These are phyloP conservation scores for Amesomyces nigricolor DNA, from an alignment of 2,329 filamentous ascomycete species.

Conservation along the genomic window DNA sequence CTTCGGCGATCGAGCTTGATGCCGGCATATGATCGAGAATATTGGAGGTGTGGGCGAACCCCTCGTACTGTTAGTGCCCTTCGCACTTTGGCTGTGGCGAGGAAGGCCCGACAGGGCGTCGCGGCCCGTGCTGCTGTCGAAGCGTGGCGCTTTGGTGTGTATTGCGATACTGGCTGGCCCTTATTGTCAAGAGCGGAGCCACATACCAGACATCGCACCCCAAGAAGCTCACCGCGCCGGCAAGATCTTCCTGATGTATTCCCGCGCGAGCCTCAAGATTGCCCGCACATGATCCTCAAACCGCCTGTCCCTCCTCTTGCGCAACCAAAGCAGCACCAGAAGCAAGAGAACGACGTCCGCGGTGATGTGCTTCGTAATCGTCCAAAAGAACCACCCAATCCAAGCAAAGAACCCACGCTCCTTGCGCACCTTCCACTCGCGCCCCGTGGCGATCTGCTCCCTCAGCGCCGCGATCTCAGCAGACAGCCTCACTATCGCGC, in stretches of 20 bases:
- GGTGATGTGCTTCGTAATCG: slow-evolving; percentile 64
- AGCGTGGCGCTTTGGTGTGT: neutral
- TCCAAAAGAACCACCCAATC: slow-evolving; percentile 65
- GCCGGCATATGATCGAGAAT: no score
- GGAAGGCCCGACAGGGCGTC: no score
- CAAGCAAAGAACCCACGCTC: slow-evolving; percentile 62
- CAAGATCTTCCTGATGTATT: slow-evolving; percentile 54
- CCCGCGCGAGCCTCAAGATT: slow-evolving; percentile 50
- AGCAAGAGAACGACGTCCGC: slow-evolving; percentile 63
- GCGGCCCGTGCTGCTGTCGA: no score
- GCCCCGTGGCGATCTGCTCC: slow-evolving; percentile 77
- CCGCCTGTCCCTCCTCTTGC: slow-evolving; percentile 62
- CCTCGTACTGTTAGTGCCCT: no score
- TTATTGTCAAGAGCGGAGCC: neutral
- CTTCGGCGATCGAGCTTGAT: no score
- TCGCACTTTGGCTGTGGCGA: no score
- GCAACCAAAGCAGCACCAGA: slow-evolving; percentile 65
- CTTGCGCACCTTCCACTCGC: slow-evolving; percentile 63
- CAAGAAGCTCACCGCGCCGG: slow-evolving; percentile 46
- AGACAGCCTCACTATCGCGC: slow-evolving; percentile 80
- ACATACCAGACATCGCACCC: neutral
- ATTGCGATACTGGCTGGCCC: neutral
- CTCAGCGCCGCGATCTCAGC: slow-evolving; percentile 87
- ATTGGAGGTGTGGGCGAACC: no score
- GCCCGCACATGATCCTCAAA: slow-evolving; percentile 70